A percentile compares a stretch with the other conserved stretches of the same genome.
Conservation (phyloP, 2,329 filamentous ascomycete species). For the Penicillium sp. region DNA sequence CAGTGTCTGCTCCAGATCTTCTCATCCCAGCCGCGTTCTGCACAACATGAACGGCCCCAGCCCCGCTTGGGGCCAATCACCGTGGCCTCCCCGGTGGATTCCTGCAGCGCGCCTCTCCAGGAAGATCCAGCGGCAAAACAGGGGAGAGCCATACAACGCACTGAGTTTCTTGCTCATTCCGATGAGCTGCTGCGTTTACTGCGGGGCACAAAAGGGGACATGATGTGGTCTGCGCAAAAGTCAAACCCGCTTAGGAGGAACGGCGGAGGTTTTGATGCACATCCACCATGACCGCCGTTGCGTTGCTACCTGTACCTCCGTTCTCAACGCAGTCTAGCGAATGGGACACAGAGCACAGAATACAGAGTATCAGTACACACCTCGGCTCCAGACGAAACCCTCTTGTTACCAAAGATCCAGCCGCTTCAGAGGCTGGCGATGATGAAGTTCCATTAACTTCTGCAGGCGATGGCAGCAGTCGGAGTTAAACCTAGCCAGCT, state of each 20-base stretch:
- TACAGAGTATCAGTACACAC: neutral
- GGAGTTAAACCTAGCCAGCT: neutral
- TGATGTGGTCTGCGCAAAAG: conserved; percentile 7
- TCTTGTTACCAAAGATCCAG: neutral
- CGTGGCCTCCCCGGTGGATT: conserved; percentile 20
- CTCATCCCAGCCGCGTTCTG: conserved; percentile 27
- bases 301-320: neutral
- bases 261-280: conserved; percentile 1
- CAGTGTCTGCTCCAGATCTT: conserved; percentile 3
- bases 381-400: neutral
- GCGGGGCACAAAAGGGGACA: conserved; percentile 14
- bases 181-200: conserved; percentile 17
- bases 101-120: conserved; percentile 31
- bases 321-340: neutral
- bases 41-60: conserved; percentile 30
- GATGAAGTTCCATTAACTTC: conserved; percentile 1
- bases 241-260: conserved; percentile 9
- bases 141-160: neutral
- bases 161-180: neutral
- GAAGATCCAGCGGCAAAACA: conserved; percentile 18
- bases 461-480: conserved; percentile 5
- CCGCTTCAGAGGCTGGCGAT: neutral
- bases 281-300: neutral
- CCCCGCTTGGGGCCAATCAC: conserved; percentile 27
- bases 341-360: neutral